phyloP scores from a whole-genome alignment of 2,329 filamentous ascomycete genomes.

The Coniochaeta hoffmannii region DNA sequence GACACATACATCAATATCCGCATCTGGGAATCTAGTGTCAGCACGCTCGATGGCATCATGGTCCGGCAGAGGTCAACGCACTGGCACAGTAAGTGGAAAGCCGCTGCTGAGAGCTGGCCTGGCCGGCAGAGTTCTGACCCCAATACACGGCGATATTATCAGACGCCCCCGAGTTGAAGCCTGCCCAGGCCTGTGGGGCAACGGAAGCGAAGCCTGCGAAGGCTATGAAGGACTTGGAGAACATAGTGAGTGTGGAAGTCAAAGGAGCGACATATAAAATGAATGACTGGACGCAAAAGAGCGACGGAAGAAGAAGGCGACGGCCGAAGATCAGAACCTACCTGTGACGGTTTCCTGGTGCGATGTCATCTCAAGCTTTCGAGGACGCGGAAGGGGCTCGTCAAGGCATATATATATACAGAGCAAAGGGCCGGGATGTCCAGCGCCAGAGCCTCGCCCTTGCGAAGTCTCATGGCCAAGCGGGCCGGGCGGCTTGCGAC shows the following conservation, averaged over 20 bases:
- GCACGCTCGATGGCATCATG: not conserved
- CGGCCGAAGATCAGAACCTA: constrained; percentile 1
- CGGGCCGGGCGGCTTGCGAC: not conserved
- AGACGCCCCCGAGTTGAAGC: constrained; percentile 35
- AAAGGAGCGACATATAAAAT: constrained; percentile 1
- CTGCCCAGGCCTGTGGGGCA: constrained; percentile 22
- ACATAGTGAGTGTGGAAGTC: constrained; percentile 5
- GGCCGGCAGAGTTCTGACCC: constrained; percentile 58
- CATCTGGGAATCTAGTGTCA: not conserved
- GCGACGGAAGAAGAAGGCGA: not conserved
- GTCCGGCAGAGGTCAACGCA: constrained; percentile 24
- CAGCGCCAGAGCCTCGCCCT: not conserved
- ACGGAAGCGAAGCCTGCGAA: constrained; percentile 8
- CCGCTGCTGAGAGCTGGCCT: constrained; percentile 42
- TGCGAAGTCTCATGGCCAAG: not conserved
- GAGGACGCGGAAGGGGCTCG: not conserved
- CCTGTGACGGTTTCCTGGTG: not conserved
- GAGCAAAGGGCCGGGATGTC: not conserved
- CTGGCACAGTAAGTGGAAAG: constrained; percentile 52
- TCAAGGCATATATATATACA: not conserved
- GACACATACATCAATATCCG: constrained; percentile 6
- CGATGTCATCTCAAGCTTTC: not conserved
- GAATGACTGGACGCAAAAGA: not conserved
- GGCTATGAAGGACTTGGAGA: constrained; percentile 1
- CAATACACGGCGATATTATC: constrained; percentile 60